phyloP scores from a whole-genome alignment of 352 stramenopile genomes.

The Phytopythium delawarense region DNA sequence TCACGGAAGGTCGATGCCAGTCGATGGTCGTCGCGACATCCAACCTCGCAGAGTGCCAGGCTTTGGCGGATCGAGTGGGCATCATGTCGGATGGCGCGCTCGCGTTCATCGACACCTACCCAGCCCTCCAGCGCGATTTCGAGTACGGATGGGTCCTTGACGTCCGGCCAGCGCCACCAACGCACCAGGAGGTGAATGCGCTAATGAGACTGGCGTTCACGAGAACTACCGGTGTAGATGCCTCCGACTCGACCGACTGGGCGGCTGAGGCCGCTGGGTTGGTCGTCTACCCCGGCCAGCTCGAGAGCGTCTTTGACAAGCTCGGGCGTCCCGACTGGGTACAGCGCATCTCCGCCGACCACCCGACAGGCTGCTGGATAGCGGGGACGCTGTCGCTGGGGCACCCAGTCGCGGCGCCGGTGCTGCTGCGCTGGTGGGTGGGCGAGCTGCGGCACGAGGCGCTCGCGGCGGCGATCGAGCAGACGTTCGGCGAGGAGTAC shows the following conservation, averaged over 20 bases:
- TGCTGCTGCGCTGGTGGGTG: conserved; percentile 13
- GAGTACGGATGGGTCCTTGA: conserved; percentile 23
- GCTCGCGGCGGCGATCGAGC: conserved; percentile 5
- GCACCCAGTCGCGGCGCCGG: conserved; percentile 6
- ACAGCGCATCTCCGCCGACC: conserved; percentile 2
- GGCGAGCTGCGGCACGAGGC: conserved; percentile 11
- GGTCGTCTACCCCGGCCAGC: conserved; percentile 4
- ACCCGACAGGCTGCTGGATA: conserved; percentile 17
- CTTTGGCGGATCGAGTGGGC: conserved; percentile 11
- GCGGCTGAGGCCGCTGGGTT: not conserved
- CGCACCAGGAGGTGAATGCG: not conserved
- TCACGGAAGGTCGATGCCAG: not conserved
- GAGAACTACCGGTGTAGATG: not conserved
- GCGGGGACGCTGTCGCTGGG: conserved; percentile 6
- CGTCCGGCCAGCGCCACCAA: conserved; percentile 3
- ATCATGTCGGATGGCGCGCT: conserved; percentile 17
- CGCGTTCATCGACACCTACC: conserved; percentile 12
- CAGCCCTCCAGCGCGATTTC: conserved; percentile 8
- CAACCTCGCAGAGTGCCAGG: conserved; percentile 11
- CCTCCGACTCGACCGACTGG: not conserved
- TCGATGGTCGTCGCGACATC: conserved; percentile 12
- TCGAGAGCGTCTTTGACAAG: conserved; percentile 5
- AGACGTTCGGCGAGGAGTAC: conserved; percentile 16
- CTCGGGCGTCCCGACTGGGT: conserved; percentile 13
- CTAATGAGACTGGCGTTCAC: not conserved